Conservation (phyloP, 345 rosid species). For the Arabis hirsuta region DNA sequence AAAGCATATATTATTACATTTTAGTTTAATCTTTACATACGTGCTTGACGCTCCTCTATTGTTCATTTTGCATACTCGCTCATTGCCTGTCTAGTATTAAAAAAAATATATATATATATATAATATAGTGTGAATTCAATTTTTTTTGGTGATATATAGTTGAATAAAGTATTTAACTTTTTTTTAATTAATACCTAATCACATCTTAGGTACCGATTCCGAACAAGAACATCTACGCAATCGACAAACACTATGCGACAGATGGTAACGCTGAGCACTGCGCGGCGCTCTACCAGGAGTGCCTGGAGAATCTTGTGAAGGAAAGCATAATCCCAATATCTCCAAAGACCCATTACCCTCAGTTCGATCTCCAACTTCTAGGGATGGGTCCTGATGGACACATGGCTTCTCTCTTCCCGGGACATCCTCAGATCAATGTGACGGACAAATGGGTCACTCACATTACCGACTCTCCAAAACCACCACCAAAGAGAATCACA, state of each 20-base stretch:
- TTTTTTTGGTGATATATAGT: neutral
- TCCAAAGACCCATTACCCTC: constrained; percentile 56
- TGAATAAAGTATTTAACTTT: no score
- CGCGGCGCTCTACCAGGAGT: constrained; percentile 51
- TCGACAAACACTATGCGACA: constrained; percentile 66
- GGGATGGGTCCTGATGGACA: constrained; percentile 95
- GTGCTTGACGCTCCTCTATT: no score
- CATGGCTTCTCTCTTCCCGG: constrained; percentile 79
- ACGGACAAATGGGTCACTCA: constrained; percentile 72
- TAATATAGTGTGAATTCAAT: no score
- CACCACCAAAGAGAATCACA: constrained; percentile 80
- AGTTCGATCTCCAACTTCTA: constrained; percentile 82
- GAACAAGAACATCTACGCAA: constrained; percentile 63
- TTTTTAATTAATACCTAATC: no score
- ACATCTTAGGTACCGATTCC: constrained; percentile 59
- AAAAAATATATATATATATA: no score
- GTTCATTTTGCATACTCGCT: neutral
- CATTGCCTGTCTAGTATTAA: neutral
- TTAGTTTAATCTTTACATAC: no score
- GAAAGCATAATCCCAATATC: constrained; percentile 47
- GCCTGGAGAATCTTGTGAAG: constrained; percentile 59
- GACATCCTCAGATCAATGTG: constrained; percentile 62
- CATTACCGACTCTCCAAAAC: constrained; percentile 81
- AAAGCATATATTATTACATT: no score
- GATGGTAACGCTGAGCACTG: constrained; percentile 76